Evolutionary conservation across 306 rosid species (phyloP).

Genomic region (Trifolium pratense): DNA sequence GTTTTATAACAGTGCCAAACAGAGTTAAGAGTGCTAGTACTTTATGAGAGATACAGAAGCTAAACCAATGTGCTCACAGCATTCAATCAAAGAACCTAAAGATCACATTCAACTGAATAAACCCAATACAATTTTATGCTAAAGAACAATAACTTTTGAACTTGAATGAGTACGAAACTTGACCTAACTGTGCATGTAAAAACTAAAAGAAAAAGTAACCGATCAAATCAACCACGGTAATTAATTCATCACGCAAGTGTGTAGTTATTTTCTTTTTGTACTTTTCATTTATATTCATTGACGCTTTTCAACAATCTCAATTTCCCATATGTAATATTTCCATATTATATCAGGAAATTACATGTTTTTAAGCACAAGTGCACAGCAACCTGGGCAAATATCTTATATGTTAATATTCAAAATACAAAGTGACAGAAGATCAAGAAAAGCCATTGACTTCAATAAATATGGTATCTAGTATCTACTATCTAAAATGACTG

Average conservation of each 20-base stretch:
- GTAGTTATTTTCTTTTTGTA: too few relatives aligned
- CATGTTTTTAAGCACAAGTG: neutral
- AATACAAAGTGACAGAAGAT: neutral
- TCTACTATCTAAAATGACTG: too few relatives aligned
- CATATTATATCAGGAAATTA: neutral
- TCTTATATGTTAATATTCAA: neutral
- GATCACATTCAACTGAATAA: conserved; percentile 28
- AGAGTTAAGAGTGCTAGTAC: neutral
- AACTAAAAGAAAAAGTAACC: conserved; percentile 19
- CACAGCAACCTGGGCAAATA: conserved; percentile 1
- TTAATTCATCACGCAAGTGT: neutral
- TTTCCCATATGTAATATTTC: too few relatives aligned
- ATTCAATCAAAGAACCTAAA: conserved; percentile 22
- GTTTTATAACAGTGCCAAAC: conserved; percentile 29
- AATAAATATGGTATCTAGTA: too few relatives aligned
- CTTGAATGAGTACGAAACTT: conserved; percentile 3
- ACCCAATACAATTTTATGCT: neutral
- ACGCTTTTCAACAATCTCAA: conserved; percentile 26
- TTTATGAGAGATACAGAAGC: conserved; percentile 19
- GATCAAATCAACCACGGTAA: conserved; percentile 3
- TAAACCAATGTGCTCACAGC: conserved; percentile 12
- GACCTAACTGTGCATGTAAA: neutral
- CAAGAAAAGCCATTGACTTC: too few relatives aligned
- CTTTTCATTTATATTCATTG: neutral
- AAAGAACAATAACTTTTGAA: neutral